Conservation (phyloP, 1,139 yeast species). For the Hemisphaericaspora xylofermentans region DNA sequence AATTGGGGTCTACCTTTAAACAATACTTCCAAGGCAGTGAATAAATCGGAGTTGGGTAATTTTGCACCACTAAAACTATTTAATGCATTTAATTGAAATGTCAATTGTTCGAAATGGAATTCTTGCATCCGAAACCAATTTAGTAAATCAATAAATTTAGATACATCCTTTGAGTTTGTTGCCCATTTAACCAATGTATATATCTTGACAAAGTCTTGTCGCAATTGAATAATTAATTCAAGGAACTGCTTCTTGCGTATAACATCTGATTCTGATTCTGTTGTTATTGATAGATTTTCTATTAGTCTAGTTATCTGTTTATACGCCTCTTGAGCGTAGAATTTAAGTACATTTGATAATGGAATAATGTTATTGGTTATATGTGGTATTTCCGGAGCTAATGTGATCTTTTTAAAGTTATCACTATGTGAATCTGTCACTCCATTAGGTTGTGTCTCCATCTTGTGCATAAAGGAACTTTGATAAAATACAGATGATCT, state of each 20-base stretch:
- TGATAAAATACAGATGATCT: background rate
- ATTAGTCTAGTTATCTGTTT: constrained; percentile 61
- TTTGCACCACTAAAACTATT: constrained; percentile 81
- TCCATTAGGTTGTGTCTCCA: constrained; percentile 5
- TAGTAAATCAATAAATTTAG: constrained; percentile 75
- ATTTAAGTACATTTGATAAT: constrained; percentile 55
- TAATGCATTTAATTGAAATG: constrained; percentile 51
- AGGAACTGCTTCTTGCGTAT: constrained; percentile 66
- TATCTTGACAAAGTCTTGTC: constrained; percentile 80
- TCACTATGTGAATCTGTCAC: background rate
- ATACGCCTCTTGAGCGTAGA: constrained; percentile 62
- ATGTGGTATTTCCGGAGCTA: constrained; percentile 62
- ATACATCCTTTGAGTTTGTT: constrained; percentile 64
- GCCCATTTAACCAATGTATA: constrained; percentile 91
- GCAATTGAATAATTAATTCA: constrained; percentile 62
- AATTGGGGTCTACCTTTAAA: constrained; percentile 75
- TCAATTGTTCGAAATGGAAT: constrained; percentile 62
- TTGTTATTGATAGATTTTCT: constrained; percentile 51
- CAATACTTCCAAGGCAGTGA: constrained; percentile 83
- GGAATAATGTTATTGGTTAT: constrained; percentile 71
- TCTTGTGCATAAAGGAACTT: constrained; percentile 4
- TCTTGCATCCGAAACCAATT: constrained; percentile 82
- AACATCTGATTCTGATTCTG: constrained; percentile 50
- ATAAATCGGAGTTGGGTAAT: constrained; percentile 83
- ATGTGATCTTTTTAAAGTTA: constrained; percentile 11